phyloP scores from a whole-genome alignment of 768 basidiomycete genomes.

The Suillus variegatus region DNA sequence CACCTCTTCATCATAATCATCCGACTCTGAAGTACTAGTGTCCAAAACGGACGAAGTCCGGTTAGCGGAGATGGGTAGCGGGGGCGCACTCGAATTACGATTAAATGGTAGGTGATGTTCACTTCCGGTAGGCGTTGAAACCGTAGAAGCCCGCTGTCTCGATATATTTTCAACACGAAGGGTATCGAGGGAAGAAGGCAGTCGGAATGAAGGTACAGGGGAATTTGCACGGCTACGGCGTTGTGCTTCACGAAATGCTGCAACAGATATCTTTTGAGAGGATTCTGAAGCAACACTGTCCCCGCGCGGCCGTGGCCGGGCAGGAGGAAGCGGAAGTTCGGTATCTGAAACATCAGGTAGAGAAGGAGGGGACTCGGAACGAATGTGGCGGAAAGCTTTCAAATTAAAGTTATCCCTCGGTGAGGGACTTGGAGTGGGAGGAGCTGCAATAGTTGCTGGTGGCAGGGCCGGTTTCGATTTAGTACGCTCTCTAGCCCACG shows the following conservation, averaged over 20 bases:
- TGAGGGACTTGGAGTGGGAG: constrained; percentile 24
- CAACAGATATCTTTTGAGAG: constrained; percentile 77
- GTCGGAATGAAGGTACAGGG: constrained; percentile 53
- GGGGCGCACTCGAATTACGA: constrained; percentile 16
- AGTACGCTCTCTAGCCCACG: constrained; percentile 40
- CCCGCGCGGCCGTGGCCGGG: constrained; percentile 52
- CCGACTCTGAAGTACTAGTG: constrained; percentile 27
- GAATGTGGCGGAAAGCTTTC: constrained; percentile 71
- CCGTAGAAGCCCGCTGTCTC: constrained; percentile 31
- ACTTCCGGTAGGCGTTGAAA: constrained; percentile 23
- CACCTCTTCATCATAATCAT: constrained; percentile 36
- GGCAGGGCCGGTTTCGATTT: constrained; percentile 30
- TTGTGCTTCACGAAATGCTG: constrained; percentile 79
- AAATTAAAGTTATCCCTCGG: constrained; percentile 58
- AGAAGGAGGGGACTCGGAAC: constrained; percentile 41
- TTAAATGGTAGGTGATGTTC: constrained; percentile 15
- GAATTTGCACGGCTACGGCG: constrained; percentile 63
- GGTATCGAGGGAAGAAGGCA: constrained; percentile 35
- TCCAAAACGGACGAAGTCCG: constrained; percentile 18
- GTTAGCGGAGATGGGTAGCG: constrained; percentile 5
- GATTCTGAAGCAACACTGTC: constrained; percentile 62
- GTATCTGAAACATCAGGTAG: constrained; percentile 24
- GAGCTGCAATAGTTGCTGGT: constrained; percentile 37
- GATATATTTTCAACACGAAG: constrained; percentile 27
- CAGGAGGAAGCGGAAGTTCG: constrained; percentile 35